Evolutionary conservation across 2,329 filamentous ascomycete genomes (phyloP).

Genomic region (Arthrinium phaeospermum): DNA sequence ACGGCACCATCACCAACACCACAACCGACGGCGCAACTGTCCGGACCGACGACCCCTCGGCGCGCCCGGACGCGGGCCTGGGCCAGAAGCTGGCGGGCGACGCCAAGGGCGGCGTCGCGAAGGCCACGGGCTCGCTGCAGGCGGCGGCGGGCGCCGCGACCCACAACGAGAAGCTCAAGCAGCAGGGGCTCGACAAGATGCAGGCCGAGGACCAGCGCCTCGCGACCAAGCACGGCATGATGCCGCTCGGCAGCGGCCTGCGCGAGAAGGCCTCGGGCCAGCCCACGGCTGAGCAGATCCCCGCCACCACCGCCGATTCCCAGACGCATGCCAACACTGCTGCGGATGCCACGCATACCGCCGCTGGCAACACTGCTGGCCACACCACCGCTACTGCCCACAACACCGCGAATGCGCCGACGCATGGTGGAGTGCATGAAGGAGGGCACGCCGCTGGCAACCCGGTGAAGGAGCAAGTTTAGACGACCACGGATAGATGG

Average conservation of each 20-base stretch:
- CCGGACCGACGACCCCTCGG: constrained; percentile 29
- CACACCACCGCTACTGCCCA: not conserved
- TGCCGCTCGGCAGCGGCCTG: constrained; percentile 30
- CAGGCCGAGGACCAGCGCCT: constrained; percentile 33
- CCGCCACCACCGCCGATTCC: not conserved
- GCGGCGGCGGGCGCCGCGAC: constrained; percentile 29
- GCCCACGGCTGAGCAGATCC: constrained; percentile 14
- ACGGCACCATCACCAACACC: constrained; percentile 25
- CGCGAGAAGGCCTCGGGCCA: constrained; percentile 24
- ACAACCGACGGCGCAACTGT: constrained; percentile 28
- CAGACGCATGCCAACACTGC: not conserved
- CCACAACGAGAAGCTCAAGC: constrained; percentile 30
- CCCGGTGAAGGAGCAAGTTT: not conserved
- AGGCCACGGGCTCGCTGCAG: constrained; percentile 31
- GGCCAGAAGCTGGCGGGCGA: constrained; percentile 35
- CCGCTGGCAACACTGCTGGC: not conserved
- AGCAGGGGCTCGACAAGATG: constrained; percentile 33
- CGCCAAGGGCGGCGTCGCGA: constrained; percentile 29
- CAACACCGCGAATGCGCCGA: not conserved
- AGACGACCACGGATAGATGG: not conserved
- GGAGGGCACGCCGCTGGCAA: not conserved
- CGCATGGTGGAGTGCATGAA: not conserved
- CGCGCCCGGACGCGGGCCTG: constrained; percentile 28
- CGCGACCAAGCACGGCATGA: constrained; percentile 31
- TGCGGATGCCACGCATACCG: not conserved